phyloP scores from a whole-genome alignment of 768 basidiomycete genomes.

The Xerocomellus intermedius region DNA sequence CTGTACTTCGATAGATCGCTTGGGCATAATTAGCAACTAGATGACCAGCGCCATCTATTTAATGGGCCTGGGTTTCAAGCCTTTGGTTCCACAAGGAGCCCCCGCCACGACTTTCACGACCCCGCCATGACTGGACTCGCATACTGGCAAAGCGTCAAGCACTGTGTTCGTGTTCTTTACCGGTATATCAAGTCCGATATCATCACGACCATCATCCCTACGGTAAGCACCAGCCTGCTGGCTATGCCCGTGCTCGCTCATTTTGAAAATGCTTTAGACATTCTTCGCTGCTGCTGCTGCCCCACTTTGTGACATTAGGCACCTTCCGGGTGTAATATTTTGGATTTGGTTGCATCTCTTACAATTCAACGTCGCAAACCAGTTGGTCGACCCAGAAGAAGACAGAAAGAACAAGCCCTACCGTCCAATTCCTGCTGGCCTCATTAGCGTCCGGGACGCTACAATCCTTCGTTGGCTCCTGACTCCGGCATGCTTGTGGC shows the following conservation, averaged over 20 bases:
- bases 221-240: conserved; percentile 9
- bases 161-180: conserved; percentile 17
- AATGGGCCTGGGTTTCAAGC: conserved; percentile 6
- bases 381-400: conserved; percentile 40
- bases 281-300: conserved; percentile 35
- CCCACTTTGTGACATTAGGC: conserved; percentile 25
- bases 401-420: conserved; percentile 44
- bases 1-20: conserved; percentile 13
- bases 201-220: conserved; percentile 28
- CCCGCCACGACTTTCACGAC: conserved; percentile 21
- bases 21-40: conserved; percentile 2
- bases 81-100: not conserved
- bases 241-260: not conserved
- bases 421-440: conserved; percentile 46
- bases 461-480: conserved; percentile 37
- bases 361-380: conserved; percentile 45
- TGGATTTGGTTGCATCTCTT: conserved; percentile 51
- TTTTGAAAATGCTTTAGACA: conserved; percentile 24
- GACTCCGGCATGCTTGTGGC: conserved; percentile 33
- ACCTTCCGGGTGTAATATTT: conserved; percentile 30
- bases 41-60: conserved; percentile 16
- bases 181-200: conserved; percentile 28
- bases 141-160: conserved; percentile 10
- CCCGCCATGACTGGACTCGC: conserved; percentile 16
- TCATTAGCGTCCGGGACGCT: conserved; percentile 39